phyloP scores from a whole-genome alignment of 1,284 basidiomycete genomes.

The Malassezia psittaci region DNA sequence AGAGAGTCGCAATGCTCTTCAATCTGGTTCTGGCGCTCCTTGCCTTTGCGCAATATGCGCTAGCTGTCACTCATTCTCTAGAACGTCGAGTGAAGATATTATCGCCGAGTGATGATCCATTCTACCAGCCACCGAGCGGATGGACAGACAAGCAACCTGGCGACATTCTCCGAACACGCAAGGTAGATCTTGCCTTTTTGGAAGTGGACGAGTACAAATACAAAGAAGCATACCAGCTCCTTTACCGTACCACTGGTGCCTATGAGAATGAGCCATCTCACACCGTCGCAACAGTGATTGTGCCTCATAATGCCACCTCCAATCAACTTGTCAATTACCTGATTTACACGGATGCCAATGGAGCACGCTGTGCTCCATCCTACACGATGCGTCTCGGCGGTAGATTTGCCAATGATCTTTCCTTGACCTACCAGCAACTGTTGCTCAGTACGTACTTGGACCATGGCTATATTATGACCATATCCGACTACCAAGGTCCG shows the following conservation, averaged over 20 bases:
- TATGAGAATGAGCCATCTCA: neutral
- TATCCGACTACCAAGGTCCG: conserved; percentile 36
- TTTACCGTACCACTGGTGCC: conserved; percentile 20
- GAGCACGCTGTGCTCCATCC: conserved; percentile 25
- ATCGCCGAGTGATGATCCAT: conserved; percentile 22
- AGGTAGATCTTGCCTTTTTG: conserved; percentile 15
- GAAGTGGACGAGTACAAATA: conserved; percentile 8
- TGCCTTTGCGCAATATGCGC: neutral
- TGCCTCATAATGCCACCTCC: conserved; percentile 20
- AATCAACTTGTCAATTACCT: conserved; percentile 26
- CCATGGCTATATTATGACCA: conserved; percentile 23
- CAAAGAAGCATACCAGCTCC: conserved; percentile 21
- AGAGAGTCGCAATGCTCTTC: neutral
- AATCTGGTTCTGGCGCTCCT: neutral
- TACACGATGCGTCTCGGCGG: conserved; percentile 20
- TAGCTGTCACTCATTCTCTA: neutral
- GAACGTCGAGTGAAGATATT: conserved; percentile 2
- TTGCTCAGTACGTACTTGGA: neutral
- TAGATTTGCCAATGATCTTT: conserved; percentile 12
- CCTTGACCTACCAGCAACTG: neutral
- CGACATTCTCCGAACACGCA: conserved; percentile 24
- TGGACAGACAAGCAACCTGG: conserved; percentile 19
- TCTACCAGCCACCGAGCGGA: conserved; percentile 23
- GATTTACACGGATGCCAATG: conserved; percentile 20
- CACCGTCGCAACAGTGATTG: conserved; percentile 25